Conservation (phyloP, 2,329 filamentous ascomycete genomes). For the Aspergillus chevalieri region DNA sequence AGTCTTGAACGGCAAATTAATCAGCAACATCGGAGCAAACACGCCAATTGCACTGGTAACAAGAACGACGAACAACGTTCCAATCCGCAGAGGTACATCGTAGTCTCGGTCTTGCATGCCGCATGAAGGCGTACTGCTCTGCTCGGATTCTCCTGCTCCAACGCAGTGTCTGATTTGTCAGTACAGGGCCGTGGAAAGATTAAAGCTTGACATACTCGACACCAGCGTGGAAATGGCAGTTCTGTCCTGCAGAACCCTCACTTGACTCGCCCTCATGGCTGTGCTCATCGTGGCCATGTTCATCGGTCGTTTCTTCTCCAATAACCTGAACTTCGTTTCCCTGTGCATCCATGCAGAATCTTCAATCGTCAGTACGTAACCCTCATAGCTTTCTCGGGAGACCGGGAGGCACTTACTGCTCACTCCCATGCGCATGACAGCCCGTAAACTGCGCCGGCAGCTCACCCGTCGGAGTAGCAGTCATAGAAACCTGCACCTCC, state of each 20-base stretch:
- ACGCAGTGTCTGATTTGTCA: constrained; percentile 47
- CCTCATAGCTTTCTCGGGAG: not conserved
- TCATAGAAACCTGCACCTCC: constrained; percentile 34
- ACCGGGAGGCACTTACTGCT: constrained; percentile 42
- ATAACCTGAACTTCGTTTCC: constrained; percentile 58
- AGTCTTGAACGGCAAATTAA: constrained; percentile 50
- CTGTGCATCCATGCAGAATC: constrained; percentile 56
- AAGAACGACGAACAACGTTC: constrained; percentile 66
- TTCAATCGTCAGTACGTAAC: constrained; percentile 22
- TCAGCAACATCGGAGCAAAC: constrained; percentile 60
- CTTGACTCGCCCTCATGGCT: constrained; percentile 6
- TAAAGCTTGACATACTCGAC: constrained; percentile 55
- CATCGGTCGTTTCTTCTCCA: constrained; percentile 23
- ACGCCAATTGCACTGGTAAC: constrained; percentile 63
- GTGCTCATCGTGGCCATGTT: not conserved
- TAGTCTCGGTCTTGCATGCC: constrained; percentile 51
- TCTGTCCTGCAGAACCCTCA: constrained; percentile 25
- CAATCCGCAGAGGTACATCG: constrained; percentile 62
- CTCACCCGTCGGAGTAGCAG: constrained; percentile 50
- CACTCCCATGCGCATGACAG: constrained; percentile 57
- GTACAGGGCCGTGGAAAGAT: not conserved
- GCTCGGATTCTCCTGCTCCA: constrained; percentile 42
- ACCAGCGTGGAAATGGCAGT: constrained; percentile 69
- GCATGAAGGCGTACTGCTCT: constrained; percentile 37
- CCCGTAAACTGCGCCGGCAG: constrained; percentile 57